Base-by-base conservation (phyloP, 2,329 filamentous ascomycete genomes). In the Aspergillus eucalypticola region DNA sequence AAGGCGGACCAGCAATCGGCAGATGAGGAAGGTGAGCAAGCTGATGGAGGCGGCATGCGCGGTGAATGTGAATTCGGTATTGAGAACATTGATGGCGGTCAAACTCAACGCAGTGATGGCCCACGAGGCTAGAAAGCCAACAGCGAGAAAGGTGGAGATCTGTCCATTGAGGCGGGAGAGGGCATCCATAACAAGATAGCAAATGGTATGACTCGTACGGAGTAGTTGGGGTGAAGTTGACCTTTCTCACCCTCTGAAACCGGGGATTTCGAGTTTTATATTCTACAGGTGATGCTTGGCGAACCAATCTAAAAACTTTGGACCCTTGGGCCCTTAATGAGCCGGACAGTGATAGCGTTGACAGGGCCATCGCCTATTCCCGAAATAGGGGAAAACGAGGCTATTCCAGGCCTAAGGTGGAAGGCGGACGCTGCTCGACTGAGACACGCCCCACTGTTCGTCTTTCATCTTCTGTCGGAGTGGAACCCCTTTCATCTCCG, bases 11-110 rank as follows among this genome's bases (percentile, higher is more conserved):
- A 65, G 23, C 3, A 65, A 49, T 2, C 66, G 64, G 19, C 60
- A 61, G 11, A 58, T 13, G n/a, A 66, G 54, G n/a, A 62, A 67
- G 4, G 64, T 67, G 42, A 67, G 50, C 7, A 67, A 60, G 29
- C 62, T 66, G 55, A 59, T 59, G 11, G 60, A 63, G 49, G 59
- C 61, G 32, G 59, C n/a, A 44, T 50, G 29, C 56, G 32, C 56
- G 19, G 61, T 35, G 29, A 52, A 7, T 3, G 27, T 58, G 3
- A 46, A n/a, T 56, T 67, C 60, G 4, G 29, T 25, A 46, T 65
- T 66, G 27, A 67, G 51, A 8, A 58, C 53, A 48, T 60, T 56
- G 15, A 68, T 61, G 3, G 64, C 64, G 19, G 64, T 55, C 27
- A 67, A 66, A 13, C 48, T 38, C 5, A 67, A 44, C 3, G 59